phyloP scores from a whole-genome alignment of 257 asterid species.

The Thymus quinquecostatus region DNA sequence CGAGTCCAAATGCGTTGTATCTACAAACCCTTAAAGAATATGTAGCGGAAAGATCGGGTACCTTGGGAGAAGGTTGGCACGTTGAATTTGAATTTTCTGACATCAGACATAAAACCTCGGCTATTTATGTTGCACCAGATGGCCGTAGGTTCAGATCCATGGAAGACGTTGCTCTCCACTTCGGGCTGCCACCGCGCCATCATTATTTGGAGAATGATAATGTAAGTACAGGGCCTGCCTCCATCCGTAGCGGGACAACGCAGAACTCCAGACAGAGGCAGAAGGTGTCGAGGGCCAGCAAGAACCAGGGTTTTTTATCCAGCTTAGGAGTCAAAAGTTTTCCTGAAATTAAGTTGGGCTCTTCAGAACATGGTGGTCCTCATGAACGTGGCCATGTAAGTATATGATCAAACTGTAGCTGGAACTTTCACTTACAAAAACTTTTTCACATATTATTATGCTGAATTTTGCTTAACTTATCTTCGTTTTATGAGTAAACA shows the following conservation, averaged over 20 bases:
- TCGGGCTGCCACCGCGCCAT: constrained; percentile 55
- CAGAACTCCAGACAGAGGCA: constrained; percentile 46
- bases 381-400: constrained; percentile 40
- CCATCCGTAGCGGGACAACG: constrained; percentile 37
- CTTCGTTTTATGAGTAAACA: constrained; percentile 4
- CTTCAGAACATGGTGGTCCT: constrained; percentile 20
- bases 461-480: constrained; percentile 15
- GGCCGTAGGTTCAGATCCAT: constrained; percentile 69
- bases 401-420: constrained; percentile 25
- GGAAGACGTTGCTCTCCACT: constrained; percentile 76
- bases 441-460: background rate
- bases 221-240: constrained; percentile 41
- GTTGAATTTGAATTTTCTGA: constrained; percentile 71
- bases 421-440: constrained; percentile 10
- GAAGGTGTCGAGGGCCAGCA: constrained; percentile 43
- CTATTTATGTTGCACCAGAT: constrained; percentile 71
- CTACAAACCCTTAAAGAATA: constrained; percentile 69
- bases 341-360: constrained; percentile 30
- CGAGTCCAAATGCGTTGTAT: constrained; percentile 53
- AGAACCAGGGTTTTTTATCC: constrained; percentile 33
- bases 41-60: constrained; percentile 68
- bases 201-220: constrained; percentile 44
- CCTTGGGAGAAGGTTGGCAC: constrained; percentile 77
- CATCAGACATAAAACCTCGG: constrained; percentile 53
- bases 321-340: constrained; percentile 33